phyloP scores from a whole-genome alignment of 306 rosid species.

The Potentilla sterilis region DNA sequence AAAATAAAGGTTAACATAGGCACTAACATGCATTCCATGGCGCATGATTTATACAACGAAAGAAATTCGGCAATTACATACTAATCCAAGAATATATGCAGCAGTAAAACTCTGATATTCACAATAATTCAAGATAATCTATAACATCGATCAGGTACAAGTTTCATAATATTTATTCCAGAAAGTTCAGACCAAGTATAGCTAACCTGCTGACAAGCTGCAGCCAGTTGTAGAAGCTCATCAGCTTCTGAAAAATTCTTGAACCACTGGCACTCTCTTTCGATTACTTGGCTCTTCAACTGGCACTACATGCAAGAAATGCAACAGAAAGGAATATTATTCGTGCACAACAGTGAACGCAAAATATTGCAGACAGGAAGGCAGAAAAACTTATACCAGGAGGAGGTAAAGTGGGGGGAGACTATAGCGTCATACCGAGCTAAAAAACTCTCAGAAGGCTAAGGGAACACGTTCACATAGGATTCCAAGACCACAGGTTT shows the following conservation, averaged over 20 bases:
- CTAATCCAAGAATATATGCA: too few relatives aligned
- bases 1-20: too few relatives aligned
- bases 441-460: constrained; percentile 65
- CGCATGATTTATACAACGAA: too few relatives aligned
- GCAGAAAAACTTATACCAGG: constrained; percentile 44
- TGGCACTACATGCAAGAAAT: constrained; percentile 42
- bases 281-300: constrained; percentile 61
- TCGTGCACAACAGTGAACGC: constrained; percentile 18
- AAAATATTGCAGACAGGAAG: constrained; percentile 12
- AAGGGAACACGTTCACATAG: constrained; percentile 67
- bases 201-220: constrained; percentile 77
- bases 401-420: constrained; percentile 56
- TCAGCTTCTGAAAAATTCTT: constrained; percentile 79
- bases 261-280: constrained; percentile 74
- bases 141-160: background rate
- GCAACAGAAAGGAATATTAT: background rate
- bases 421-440: constrained; percentile 48
- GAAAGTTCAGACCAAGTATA: constrained; percentile 3
- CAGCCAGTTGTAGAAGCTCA: constrained; percentile 76
- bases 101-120: background rate
- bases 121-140: background rate
- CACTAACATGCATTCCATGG: too few relatives aligned
- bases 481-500: constrained; percentile 70
- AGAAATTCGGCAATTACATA: too few relatives aligned
- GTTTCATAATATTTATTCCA: background rate